Base-by-base conservation (phyloP, 495 filamentous ascomycete species). In the Saxophila tyrrhenica region DNA sequence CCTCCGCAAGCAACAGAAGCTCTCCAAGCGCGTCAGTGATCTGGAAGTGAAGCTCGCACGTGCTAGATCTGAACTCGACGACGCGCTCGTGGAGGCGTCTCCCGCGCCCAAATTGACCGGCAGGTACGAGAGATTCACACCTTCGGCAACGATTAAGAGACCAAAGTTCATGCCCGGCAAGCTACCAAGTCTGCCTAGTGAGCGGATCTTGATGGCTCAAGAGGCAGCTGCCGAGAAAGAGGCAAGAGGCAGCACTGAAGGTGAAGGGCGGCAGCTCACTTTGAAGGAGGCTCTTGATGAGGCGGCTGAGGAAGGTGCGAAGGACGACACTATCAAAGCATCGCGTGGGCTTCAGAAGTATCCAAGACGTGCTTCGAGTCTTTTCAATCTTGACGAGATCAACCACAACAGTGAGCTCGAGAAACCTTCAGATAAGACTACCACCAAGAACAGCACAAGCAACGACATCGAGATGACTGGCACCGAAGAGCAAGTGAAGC, bases 11-110 rank as follows among this genome's bases (percentile, higher is more conserved):
- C 79, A 83, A 56, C 72, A 75, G 35, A 84, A 79, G 62, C 69
- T 86, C 24, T 67, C 75, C 50, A 82, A 83, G 69, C 73, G 75
- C 39, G 81, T 85, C 47, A 84, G 80, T 62, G 75, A 85, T 61
- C 71, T 85, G 1, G 82, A 86, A 58, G 64, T 70, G 23, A 83
- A 85, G 64, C 70, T 85, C 2, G 67, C 77, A 13, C 66, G 67
- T 29, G 80, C 81, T 2, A 75, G 81, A 16, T 73, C 72, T 19
- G 75, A 86, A 61, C 71, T 85, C n/a, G 67, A 72, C 44, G 67
- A 73, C 2, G 68, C 75, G 13, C 60, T 74, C 15, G 70, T 69
- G 35, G 71, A 73, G 41, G 73, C 74, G 16, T 64, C 69, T 38
- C 66, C 65, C 8, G 9, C 64, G 35, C 64, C 67, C 11, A 62